Conservation (phyloP, 768 basidiomycete genomes). For the Trametes cingulata region DNA sequence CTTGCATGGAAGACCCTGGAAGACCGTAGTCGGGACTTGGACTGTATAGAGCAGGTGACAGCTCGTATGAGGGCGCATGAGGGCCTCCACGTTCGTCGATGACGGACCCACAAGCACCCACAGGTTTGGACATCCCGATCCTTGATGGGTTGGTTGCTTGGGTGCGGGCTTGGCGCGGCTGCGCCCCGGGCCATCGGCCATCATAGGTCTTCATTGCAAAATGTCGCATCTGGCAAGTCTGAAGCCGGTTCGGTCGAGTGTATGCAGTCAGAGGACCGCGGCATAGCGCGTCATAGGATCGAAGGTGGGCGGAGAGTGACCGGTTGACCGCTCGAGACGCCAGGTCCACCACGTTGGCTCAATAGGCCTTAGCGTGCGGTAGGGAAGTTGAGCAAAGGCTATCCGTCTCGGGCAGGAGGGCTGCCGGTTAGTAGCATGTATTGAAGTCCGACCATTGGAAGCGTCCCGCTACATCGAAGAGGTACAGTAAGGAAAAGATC, state of each 20-base stretch:
- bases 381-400: slow-evolving; percentile 1
- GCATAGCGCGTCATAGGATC: neutral
- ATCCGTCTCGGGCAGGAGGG: neutral
- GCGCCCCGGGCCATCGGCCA: too few relatives aligned
- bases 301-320: neutral
- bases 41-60: neutral
- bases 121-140: neutral
- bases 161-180: neutral
- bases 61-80: neutral
- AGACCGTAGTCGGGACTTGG: too few relatives aligned
- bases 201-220: too few relatives aligned
- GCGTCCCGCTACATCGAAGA: slow-evolving; percentile 5
- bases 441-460: slow-evolving; percentile 1
- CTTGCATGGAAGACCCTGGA: too few relatives aligned
- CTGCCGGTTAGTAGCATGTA: neutral
- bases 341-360: too few relatives aligned
- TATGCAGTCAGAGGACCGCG: too few relatives aligned
- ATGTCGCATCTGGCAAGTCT: neutral
- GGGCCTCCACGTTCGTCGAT: neutral
- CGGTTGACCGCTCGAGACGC: too few relatives aligned
- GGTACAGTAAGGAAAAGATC: neutral
- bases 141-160: neutral
- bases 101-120: slow-evolving; percentile 18
- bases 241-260: too few relatives aligned
- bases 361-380: neutral